Evolutionary conservation across 2,329 filamentous ascomycete genomes (phyloP).

Genomic region (Trichoderma aggressivum): DNA sequence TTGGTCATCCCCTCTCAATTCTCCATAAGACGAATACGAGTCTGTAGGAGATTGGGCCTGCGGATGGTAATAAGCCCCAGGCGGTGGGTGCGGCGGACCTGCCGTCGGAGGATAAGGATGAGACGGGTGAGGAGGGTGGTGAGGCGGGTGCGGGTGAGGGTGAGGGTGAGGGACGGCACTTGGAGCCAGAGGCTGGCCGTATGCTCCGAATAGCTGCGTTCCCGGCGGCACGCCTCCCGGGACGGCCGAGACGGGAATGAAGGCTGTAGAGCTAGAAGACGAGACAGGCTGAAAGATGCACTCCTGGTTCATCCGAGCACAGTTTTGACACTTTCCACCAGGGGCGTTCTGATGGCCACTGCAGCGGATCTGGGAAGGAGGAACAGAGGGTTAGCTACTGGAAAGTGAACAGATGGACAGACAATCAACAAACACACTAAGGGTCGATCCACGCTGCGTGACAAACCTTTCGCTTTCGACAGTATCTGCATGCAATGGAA

Average conservation of each 20-base stretch:
- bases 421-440: background rate
- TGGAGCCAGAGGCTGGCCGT: constrained; percentile 52
- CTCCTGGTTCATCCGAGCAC: constrained; percentile 59
- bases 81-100: constrained; percentile 28
- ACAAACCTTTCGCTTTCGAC: constrained; percentile 57
- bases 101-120: constrained; percentile 24
- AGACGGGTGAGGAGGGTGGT: constrained; percentile 17
- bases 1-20: constrained; percentile 34
- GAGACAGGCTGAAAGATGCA: constrained; percentile 60
- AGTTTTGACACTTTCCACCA: constrained; percentile 59
- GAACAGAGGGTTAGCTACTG: background rate
- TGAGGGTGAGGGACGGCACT: constrained; percentile 27
- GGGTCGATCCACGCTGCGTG: background rate
- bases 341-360: constrained; percentile 58
- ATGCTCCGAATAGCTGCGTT: constrained; percentile 55
- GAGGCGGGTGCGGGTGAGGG: background rate
- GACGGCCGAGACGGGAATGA: constrained; percentile 57
- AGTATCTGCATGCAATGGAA: constrained; percentile 59
- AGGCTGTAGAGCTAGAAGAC: constrained; percentile 53
- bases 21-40: constrained; percentile 40
- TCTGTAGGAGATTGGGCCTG: constrained; percentile 44
- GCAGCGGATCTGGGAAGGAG: constrained; percentile 51
- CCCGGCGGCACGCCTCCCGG: constrained; percentile 57
- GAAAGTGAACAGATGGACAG: background rate
- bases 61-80: constrained; percentile 39